A percentile compares a stretch with the other conserved stretches of the same genome.
Evolutionary conservation across 78 protist genomes (phyloP).

Genomic region (Dictyostelium capitatum): DNA sequence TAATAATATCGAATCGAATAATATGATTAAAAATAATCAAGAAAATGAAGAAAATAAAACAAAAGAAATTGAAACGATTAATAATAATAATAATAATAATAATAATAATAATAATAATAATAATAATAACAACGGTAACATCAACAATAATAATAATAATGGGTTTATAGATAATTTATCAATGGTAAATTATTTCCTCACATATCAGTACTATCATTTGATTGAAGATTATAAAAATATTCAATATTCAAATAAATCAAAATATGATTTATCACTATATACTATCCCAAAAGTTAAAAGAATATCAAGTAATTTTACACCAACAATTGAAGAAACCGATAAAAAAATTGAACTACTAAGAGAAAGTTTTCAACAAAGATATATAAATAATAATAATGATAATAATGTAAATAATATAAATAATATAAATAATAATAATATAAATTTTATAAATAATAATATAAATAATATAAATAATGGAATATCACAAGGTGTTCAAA

Average conservation of each 20-base stretch:
- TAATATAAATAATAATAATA: neutral
- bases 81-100: conserved; percentile 5
- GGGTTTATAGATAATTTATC: neutral
- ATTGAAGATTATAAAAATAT: neutral
- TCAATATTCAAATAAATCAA: neutral
- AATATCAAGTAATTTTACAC: neutral
- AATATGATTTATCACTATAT: neutral
- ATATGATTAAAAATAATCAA: neutral
- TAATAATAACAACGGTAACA: neutral
- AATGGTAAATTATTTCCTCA: neutral
- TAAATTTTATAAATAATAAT: neutral
- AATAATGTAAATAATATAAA: neutral
- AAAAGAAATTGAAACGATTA: neutral
- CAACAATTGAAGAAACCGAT: neutral
- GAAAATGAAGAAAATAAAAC: neutral
- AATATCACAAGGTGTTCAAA: neutral
- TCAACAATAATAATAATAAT: neutral
- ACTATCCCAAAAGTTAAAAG: neutral
- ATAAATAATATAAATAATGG: neutral
- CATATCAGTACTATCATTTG: neutral
- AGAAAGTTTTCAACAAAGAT: neutral
- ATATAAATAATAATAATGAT: neutral
- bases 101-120: neutral
- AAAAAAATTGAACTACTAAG: neutral
- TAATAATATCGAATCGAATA: neutral